These are phyloP conservation scores for Tillandsia fasciculata DNA, from an alignment of 176 grass and related monocot species.

Conservation along the genomic window DNA sequence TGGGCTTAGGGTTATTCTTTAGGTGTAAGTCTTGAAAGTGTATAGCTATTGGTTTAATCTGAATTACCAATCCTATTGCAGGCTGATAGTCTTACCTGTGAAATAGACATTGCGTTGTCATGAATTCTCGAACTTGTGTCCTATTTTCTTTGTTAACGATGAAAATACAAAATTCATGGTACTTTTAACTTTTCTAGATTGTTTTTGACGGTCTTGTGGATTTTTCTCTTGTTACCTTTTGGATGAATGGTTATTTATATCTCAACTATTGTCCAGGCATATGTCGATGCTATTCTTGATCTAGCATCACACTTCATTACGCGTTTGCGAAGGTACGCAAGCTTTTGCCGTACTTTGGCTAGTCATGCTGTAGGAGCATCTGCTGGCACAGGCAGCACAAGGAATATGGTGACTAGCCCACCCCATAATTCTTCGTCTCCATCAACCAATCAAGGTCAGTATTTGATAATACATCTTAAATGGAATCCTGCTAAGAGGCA, in stretches of 20 bases:
- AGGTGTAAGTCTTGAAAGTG: too few species aligned
- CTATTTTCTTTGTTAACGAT: too few species aligned
- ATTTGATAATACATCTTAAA: neutral
- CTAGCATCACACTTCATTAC: conserved; percentile 97
- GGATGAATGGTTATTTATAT: conserved; percentile 2
- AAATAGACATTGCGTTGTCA: neutral
- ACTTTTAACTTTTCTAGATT: conserved; percentile 8
- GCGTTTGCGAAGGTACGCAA: conserved; percentile 89
- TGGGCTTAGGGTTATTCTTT: too few species aligned
- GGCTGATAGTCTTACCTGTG: too few species aligned
- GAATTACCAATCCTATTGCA: too few species aligned
- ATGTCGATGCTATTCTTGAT: conserved; percentile 97
- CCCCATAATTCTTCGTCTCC: conserved; percentile 73
- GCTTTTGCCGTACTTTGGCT: conserved; percentile 96
- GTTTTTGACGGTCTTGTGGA: neutral
- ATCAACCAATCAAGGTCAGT: conserved; percentile 67
- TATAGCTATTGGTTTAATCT: too few species aligned
- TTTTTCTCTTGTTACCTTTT: conserved; percentile 19
- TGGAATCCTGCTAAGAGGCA: neutral
- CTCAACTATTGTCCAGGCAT: conserved; percentile 47
- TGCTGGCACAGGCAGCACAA: conserved; percentile 60
- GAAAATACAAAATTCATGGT: neutral
- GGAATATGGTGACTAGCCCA: conserved; percentile 84
- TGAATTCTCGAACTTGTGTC: neutral
- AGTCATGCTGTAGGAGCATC: conserved; percentile 96